Evolutionary conservation across 2,329 filamentous ascomycete genomes (phyloP).

Genomic region (Fonsecaea monophora): DNA sequence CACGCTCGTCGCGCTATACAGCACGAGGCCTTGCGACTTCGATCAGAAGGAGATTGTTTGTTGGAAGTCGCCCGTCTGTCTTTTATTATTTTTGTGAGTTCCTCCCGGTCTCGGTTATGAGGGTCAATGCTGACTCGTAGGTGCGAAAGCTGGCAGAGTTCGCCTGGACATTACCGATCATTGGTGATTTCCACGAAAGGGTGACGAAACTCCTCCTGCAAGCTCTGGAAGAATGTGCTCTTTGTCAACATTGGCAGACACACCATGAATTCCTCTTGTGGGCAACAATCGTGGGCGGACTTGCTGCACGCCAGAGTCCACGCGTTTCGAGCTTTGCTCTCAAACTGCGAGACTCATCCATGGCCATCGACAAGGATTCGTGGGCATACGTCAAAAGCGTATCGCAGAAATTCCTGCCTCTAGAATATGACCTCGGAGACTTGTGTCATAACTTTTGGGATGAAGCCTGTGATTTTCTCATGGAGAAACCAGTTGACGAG

Average conservation of each 20-base stretch:
- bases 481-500: background rate
- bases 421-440: slow-evolving; percentile 13
- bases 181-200: slow-evolving; percentile 11
- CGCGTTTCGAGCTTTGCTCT: background rate
- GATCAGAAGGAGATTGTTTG: slow-evolving; percentile 1
- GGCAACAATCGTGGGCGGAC: slow-evolving; percentile 15
- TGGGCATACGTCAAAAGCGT: slow-evolving; percentile 12
- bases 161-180: slow-evolving; percentile 15
- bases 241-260: slow-evolving; percentile 1
- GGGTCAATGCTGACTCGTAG: background rate
- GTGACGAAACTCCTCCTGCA: slow-evolving; percentile 10
- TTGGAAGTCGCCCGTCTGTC: slow-evolving; percentile 14
- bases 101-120: background rate
- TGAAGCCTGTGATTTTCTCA: slow-evolving; percentile 6
- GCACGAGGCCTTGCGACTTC: slow-evolving; percentile 3
- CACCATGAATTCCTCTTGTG: slow-evolving; percentile 16
- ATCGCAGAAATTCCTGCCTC: slow-evolving; percentile 11
- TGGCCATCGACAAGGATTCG: slow-evolving; percentile 5
- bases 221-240: slow-evolving; percentile 4
- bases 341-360: background rate
- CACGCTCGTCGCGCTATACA: slow-evolving; percentile 17
- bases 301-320: slow-evolving; percentile 2
- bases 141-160: slow-evolving; percentile 1
- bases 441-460: slow-evolving; percentile 18
- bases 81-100: slow-evolving; percentile 7